These are phyloP conservation scores for Cladophialophora immunda DNA, from an alignment of 2,329 filamentous ascomycete genomes.

Conservation along the genomic window DNA sequence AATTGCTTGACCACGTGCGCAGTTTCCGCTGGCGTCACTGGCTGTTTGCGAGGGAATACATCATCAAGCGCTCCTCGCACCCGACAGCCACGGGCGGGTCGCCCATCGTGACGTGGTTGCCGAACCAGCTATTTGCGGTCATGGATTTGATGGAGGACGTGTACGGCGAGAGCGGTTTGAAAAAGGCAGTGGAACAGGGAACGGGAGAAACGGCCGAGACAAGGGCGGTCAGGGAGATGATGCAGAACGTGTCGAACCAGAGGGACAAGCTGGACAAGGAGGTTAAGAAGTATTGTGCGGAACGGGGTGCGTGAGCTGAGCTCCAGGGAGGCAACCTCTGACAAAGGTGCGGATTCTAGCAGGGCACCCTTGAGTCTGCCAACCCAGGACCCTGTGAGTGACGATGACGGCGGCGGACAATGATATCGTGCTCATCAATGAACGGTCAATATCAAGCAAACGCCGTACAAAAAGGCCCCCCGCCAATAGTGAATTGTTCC, in stretches of 20 bases:
- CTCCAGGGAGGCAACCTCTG: not conserved
- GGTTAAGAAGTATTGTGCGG: conserved; percentile 56
- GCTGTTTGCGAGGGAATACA: conserved; percentile 59
- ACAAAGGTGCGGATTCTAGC: not conserved
- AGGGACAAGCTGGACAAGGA: conserved; percentile 52
- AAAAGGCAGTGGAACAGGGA: conserved; percentile 18
- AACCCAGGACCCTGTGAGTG: not conserved
- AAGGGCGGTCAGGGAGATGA: conserved; percentile 45
- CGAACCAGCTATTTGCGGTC: conserved; percentile 58
- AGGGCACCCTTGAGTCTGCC: too few species aligned
- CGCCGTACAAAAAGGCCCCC: too few species aligned
- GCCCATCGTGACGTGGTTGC: conserved; percentile 60
- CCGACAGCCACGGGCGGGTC: conserved; percentile 59
- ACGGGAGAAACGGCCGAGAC: conserved; percentile 12
- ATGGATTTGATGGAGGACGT: conserved; percentile 59
- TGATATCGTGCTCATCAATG: too few species aligned
- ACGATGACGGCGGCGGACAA: not conserved
- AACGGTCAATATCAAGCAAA: too few species aligned
- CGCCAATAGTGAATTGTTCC: not conserved
- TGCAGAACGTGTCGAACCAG: conserved; percentile 47
- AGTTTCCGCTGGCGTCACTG: conserved; percentile 61
- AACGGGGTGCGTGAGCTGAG: conserved; percentile 50
- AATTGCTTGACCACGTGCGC: conserved; percentile 56
- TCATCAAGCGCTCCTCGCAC: conserved; percentile 55
- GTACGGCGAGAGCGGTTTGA: conserved; percentile 46